phyloP scores from a whole-genome alignment of 345 rosid genomes.

The Eucalyptus marginata region DNA sequence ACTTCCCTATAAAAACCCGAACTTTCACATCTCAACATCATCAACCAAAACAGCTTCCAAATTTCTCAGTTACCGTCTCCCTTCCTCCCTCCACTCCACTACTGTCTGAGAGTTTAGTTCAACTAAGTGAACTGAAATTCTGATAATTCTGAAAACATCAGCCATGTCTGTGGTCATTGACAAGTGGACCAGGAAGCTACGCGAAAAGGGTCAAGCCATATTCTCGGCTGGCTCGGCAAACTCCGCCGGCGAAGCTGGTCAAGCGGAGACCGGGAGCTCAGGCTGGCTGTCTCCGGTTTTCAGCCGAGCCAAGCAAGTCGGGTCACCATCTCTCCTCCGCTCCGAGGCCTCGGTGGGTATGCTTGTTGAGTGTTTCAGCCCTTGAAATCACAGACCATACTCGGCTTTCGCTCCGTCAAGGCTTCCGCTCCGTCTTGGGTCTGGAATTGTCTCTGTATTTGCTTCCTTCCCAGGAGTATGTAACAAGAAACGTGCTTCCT shows the following conservation, averaged over 20 bases:
- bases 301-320: background rate
- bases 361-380: conserved; percentile 8
- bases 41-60: background rate
- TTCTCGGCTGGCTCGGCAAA: background rate
- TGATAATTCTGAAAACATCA: background rate
- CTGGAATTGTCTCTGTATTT: background rate
- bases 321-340: background rate
- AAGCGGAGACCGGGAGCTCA: background rate
- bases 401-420: background rate
- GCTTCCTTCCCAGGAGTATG: background rate
- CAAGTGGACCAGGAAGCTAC: conserved; percentile 28
- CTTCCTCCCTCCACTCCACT: background rate
- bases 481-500: background rate
- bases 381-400: background rate
- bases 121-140: background rate
- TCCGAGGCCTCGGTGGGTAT: conserved; percentile 2
- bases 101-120: background rate
- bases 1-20: background rate
- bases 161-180: conserved; percentile 35
- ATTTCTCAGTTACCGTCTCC: background rate
- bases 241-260: background rate
- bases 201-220: conserved; percentile 20
- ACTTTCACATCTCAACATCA: background rate
- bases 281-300: conserved; percentile 3
- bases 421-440: background rate